A percentile compares a stretch with the other conserved stretches of the same genome.
Evolutionary conservation across 495 filamentous ascomycete species (phyloP).

Genomic region (Beverwykella pulmonaria): DNA sequence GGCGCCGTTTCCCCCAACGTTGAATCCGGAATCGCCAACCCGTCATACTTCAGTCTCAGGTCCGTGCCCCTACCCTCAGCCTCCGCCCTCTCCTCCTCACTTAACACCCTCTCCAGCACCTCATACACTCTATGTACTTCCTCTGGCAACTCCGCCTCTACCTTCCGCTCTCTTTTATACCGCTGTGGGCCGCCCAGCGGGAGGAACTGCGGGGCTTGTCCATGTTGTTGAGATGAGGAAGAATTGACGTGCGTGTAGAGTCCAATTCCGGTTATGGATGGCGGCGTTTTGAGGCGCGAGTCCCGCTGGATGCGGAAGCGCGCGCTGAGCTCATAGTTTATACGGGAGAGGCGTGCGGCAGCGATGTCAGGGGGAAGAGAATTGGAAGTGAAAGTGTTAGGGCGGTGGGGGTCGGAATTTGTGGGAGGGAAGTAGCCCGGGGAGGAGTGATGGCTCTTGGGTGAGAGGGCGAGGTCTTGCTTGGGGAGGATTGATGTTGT

Average conservation of each 20-base stretch:
- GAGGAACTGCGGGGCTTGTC: not conserved
- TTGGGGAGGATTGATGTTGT: not conserved
- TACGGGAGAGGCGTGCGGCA: constrained; percentile 1
- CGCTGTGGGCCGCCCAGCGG: not conserved
- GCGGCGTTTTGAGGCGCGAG: not conserved
- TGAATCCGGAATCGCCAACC: not conserved
- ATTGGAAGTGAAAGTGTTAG: not conserved
- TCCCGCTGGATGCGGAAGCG: not conserved
- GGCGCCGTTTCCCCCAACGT: no score
- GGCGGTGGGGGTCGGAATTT: not conserved
- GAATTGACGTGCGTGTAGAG: constrained; percentile 2
- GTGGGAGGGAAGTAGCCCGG: not conserved
- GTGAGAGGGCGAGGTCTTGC: not conserved
- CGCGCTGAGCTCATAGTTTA: not conserved
- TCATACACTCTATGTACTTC: not conserved
- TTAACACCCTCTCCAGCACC: not conserved
- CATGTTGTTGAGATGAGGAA: not conserved
- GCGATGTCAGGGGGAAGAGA: not conserved
- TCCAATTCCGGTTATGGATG: not conserved
- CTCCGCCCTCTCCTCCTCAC: not conserved
- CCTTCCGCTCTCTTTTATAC: not conserved
- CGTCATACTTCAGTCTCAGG: constrained; percentile 1
- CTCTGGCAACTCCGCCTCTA: not conserved
- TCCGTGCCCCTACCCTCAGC: not conserved
- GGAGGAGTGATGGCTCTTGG: not conserved